Percentiles rank a stretch among this genome's conserved stretches.
These are phyloP conservation scores for Eutrema salsugineum DNA, from an alignment of 441 rosid genomes.

Conservation along the genomic window DNA sequence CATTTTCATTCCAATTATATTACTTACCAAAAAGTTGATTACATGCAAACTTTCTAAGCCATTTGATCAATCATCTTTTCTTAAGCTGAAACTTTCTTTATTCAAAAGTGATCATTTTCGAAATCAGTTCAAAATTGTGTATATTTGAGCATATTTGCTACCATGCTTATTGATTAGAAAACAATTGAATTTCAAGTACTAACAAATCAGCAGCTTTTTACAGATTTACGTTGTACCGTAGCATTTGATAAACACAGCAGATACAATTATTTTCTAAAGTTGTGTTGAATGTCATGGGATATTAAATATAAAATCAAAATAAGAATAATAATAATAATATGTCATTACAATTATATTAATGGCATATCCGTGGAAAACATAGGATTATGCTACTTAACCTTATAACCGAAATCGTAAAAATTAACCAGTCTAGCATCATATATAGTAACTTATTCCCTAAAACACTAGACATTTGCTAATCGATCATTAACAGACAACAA, in stretches of 20 bases:
- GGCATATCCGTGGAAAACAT: not conserved
- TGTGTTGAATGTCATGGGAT: not conserved
- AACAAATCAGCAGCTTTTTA: not conserved
- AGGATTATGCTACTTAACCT: not conserved
- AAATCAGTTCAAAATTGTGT: too few relatives aligned
- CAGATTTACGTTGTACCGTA: not conserved
- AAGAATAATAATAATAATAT: not conserved
- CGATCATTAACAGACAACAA: not conserved
- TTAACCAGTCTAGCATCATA: not conserved
- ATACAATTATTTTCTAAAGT: not conserved
- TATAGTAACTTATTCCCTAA: not conserved
- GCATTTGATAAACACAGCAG: not conserved
- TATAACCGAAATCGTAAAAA: not conserved
- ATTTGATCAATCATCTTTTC: too few relatives aligned
- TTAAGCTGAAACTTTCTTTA: too few relatives aligned
- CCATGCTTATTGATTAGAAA: too few relatives aligned
- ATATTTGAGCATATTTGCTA: too few relatives aligned
- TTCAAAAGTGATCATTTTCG: too few relatives aligned
- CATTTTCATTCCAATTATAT: too few relatives aligned
- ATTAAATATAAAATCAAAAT: not conserved
- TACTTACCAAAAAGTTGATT: too few relatives aligned
- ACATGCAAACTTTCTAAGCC: too few relatives aligned
- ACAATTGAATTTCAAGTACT: too few relatives aligned
- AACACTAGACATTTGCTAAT: not conserved
- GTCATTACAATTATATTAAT: not conserved